phyloP scores from a whole-genome alignment of 257 asterid genomes.

The Scutellaria baicalensis region DNA sequence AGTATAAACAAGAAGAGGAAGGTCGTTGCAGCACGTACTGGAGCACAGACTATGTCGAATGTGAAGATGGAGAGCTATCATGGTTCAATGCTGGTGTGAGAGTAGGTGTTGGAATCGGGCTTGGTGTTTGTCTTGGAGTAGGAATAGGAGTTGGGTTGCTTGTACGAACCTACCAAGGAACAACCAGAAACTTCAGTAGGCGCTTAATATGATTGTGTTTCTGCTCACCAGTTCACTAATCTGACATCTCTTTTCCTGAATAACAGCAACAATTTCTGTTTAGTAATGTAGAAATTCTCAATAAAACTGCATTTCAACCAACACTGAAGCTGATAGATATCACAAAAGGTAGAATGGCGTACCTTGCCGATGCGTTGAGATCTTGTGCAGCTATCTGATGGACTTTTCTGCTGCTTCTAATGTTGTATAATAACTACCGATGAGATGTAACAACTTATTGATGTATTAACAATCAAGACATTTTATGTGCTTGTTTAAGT shows the following conservation, averaged over 20 bases:
- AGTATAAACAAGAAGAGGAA: slow-evolving; percentile 28
- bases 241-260: slow-evolving; percentile 5
- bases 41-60: slow-evolving; percentile 35
- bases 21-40: slow-evolving; percentile 20
- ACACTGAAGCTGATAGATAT: neutral
- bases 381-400: neutral
- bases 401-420: neutral
- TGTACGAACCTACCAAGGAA: slow-evolving; percentile 65
- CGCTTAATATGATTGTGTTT: slow-evolving; percentile 31
- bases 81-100: slow-evolving; percentile 80
- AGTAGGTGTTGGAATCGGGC: slow-evolving; percentile 73
- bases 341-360: neutral
- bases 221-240: slow-evolving; percentile 5
- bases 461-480: neutral
- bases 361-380: neutral
- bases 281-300: neutral
- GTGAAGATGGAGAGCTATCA: slow-evolving; percentile 59
- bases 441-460: neutral
- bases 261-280: neutral
- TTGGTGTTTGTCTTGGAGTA: slow-evolving; percentile 57
- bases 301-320: neutral
- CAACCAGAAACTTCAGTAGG: slow-evolving; percentile 51
- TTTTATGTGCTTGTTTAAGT: neutral
- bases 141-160: slow-evolving; percentile 76
- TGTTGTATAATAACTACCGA: neutral